Base-by-base conservation (phyloP, 495 filamentous ascomycete species). In the Neurospora sp. region DNA sequence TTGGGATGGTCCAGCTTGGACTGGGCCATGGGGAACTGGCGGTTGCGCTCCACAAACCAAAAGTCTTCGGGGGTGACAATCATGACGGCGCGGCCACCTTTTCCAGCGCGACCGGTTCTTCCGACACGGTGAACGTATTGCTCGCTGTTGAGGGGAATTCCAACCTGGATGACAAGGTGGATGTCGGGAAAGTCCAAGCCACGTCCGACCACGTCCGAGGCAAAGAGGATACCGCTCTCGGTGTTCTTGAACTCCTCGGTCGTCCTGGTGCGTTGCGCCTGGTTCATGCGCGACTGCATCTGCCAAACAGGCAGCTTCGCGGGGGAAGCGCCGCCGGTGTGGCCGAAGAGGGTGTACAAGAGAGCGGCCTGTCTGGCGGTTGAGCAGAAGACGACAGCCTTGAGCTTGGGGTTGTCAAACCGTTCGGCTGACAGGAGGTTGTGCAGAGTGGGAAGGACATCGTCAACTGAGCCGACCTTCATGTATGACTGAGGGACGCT, bases 351-450 rank as follows among this genome's bases (percentile, higher is more conserved):
- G 42, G 79, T 76, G 73, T 81, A 81, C 69, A 97, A 89, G 90
- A 96, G 96, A 84, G 94, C 95, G 79, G 97, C 95, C 91, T 98
- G 97, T 86, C 96, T 89, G 78, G 95, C 92, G 77, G 95, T 98
- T 87, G 97, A 97, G 87, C 94, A 96, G 91, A 98, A 98, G 85
- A 97, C 95, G 82, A 98, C 92, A 74, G 96, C 95, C 84, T 81
- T 81, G 73, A 81, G 76, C 7, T 69, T 66, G 31, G 96, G 93
- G 77, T 94, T 97, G 84, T 76, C 97, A 80, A 96, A 91, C 42
- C 91, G 96, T 86, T 98, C 96, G 86, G 97, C 97, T 70, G 77
- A 94, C 84, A 87, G 96, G 91, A 81, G 91, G 93, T 71, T 74
- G 68, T 81, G 79, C 41, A 98, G 91, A 48, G 94, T 97, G 82